Conservation (phyloP, 495 filamentous ascomycete genomes). For the Patellaria atrata region DNA sequence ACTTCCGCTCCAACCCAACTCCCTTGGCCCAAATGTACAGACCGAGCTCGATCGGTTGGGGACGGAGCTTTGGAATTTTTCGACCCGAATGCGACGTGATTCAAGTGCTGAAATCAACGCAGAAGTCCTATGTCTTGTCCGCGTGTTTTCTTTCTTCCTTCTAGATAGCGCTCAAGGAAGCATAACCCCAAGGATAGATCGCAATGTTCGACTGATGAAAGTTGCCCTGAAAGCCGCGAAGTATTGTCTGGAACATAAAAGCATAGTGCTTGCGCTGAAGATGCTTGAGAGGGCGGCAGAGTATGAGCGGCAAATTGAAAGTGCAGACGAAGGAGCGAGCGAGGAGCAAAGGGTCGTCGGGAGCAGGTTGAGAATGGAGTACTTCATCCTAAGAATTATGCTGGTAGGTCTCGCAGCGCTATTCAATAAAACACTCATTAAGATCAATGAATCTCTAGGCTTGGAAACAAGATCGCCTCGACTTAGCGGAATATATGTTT, state of each 20-base stretch:
- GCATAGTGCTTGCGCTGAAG: constrained; percentile 41
- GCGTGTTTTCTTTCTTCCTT: constrained; percentile 55
- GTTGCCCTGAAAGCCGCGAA: constrained; percentile 51
- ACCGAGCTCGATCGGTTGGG: constrained; percentile 39
- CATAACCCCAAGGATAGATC: constrained; percentile 9
- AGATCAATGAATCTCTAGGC: constrained; percentile 35
- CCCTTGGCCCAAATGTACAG: constrained; percentile 17
- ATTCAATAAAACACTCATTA: neutral
- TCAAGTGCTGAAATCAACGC: constrained; percentile 1
- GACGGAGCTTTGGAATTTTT: constrained; percentile 53
- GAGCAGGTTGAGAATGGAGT: constrained; percentile 42
- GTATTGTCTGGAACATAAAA: constrained; percentile 44
- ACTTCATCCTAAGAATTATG: constrained; percentile 52
- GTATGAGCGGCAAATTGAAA: constrained; percentile 40
- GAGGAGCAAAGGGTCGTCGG: constrained; percentile 19
- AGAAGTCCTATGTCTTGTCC: constrained; percentile 28
- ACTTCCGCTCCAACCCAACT: constrained; percentile 14
- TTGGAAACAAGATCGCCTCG: constrained; percentile 53
- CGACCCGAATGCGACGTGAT: constrained; percentile 35
- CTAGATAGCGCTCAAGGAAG: constrained; percentile 40
- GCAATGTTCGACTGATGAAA: constrained; percentile 42
- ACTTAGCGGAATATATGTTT: constrained; percentile 69
- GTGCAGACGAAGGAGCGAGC: constrained; percentile 20
- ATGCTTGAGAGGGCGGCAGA: constrained; percentile 49
- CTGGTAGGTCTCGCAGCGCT: constrained; percentile 36